Evolutionary conservation across 2,329 filamentous ascomycete genomes (phyloP).

Genomic region (Paracamarosporium sp.): DNA sequence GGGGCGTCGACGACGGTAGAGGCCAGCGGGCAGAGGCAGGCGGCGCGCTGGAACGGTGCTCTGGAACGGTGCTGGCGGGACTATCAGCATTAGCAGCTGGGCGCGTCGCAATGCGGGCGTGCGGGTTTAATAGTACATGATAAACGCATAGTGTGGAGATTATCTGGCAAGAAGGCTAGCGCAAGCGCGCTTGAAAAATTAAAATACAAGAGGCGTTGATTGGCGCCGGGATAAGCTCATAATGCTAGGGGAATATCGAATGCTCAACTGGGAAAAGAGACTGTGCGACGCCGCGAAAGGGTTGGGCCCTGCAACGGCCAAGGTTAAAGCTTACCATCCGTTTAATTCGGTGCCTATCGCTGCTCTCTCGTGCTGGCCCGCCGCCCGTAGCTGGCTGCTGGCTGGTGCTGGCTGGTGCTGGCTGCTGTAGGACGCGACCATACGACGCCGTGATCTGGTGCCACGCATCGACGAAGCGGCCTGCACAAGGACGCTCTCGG

Average conservation of each 20-base stretch:
- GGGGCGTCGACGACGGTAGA: conserved; percentile 39
- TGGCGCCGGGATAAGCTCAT: conserved; percentile 42
- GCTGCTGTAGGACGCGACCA: conserved; percentile 40
- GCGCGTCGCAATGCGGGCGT: conserved; percentile 23
- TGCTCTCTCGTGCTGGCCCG: conserved; percentile 37
- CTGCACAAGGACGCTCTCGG: no score
- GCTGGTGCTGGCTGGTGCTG: no score
- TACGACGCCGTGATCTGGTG: conserved; percentile 41
- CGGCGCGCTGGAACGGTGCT: conserved; percentile 23
- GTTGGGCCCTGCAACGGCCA: conserved; percentile 20
- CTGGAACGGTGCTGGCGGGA: conserved; percentile 1
- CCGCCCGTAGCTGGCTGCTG: conserved; percentile 30
- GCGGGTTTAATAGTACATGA: conserved; percentile 48
- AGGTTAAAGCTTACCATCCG: conserved; percentile 44
- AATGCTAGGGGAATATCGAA: conserved; percentile 37
- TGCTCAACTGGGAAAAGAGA: conserved; percentile 33
- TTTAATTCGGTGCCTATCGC: conserved; percentile 38
- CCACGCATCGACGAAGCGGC: conserved; percentile 49
- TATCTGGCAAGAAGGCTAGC: conserved; percentile 40
- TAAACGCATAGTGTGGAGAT: conserved; percentile 47
- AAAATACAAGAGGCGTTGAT: conserved; percentile 40
- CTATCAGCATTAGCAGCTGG: background rate
- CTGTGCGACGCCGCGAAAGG: conserved; percentile 33
- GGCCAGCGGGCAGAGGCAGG: conserved; percentile 39
- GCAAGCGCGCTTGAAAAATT: conserved; percentile 43